phyloP scores from a whole-genome alignment of 2,329 filamentous ascomycete species.

The Pseudocercospora ulei region DNA sequence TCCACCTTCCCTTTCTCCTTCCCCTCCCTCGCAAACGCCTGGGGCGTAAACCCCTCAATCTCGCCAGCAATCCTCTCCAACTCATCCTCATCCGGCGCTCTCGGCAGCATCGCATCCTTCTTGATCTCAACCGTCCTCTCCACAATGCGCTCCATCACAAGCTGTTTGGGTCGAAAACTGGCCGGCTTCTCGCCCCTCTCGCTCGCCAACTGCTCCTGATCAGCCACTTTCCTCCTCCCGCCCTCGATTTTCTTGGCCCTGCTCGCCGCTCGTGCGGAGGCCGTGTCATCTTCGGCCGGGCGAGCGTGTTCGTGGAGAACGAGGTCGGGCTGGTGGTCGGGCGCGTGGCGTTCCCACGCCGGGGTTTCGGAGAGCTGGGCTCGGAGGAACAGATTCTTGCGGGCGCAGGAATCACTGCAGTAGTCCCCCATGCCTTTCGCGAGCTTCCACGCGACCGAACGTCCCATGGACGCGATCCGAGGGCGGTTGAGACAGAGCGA shows the following conservation, averaged over 20 bases:
- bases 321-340: constrained; percentile 36
- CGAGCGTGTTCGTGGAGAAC: constrained; percentile 35
- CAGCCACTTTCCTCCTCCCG: constrained; percentile 28
- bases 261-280: constrained; percentile 29
- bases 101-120: constrained; percentile 14
- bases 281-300: constrained; percentile 18
- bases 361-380: constrained; percentile 79
- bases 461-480: constrained; percentile 39
- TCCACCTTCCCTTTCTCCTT: constrained; percentile 2
- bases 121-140: constrained; percentile 30
- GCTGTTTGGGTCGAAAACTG: constrained; percentile 28
- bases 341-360: constrained; percentile 68
- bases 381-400: constrained; percentile 71
- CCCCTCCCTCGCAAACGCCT: constrained; percentile 12
- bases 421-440: constrained; percentile 69
- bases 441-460: constrained; percentile 56
- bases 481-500: constrained; percentile 62
- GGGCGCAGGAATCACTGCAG: constrained; percentile 73
- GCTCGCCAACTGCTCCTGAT: constrained; percentile 36
- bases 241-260: constrained; percentile 27
- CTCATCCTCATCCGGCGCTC: too few relatives aligned
- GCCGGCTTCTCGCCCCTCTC: constrained; percentile 38
- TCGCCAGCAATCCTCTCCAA: constrained; percentile 11
- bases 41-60: constrained; percentile 31
- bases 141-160: constrained; percentile 31